phyloP scores from a whole-genome alignment of 495 filamentous ascomycete species.

The Aspergillus leporis region DNA sequence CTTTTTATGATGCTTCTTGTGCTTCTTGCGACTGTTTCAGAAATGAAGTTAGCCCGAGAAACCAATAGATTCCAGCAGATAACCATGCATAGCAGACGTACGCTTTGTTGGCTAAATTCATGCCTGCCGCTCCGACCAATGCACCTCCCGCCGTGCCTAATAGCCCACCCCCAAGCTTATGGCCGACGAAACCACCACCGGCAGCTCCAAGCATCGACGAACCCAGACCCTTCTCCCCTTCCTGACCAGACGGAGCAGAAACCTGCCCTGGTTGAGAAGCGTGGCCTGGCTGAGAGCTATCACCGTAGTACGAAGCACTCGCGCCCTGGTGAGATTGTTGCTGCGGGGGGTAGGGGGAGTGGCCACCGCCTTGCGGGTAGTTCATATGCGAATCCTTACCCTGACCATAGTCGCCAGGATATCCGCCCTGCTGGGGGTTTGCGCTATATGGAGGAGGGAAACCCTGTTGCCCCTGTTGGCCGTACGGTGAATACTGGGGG shows the following conservation, averaged over 20 bases:
- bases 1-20: constrained; percentile 36
- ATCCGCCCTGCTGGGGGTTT: constrained; percentile 20
- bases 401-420: constrained; percentile 17
- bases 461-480: constrained; percentile 23
- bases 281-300: constrained; percentile 13
- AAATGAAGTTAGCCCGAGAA: constrained; percentile 15
- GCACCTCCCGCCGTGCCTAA: constrained; percentile 45
- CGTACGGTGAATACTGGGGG: constrained; percentile 22
- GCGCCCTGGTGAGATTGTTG: constrained; percentile 28
- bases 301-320: constrained; percentile 27
- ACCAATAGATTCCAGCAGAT: not conserved
- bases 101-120: constrained; percentile 41
- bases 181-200: constrained; percentile 43
- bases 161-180: constrained; percentile 44
- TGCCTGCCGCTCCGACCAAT: constrained; percentile 45
- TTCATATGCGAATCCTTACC: constrained; percentile 19
- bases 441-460: constrained; percentile 22
- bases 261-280: constrained; percentile 19
- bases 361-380: constrained; percentile 27
- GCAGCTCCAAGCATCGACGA: constrained; percentile 43
- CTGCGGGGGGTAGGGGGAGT: constrained; percentile 36
- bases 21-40: constrained; percentile 26
- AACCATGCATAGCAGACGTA: constrained; percentile 21
- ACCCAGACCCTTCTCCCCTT: constrained; percentile 45
- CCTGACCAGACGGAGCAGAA: constrained; percentile 22